Evolutionary conservation across 345 rosid genomes (phyloP).

Genomic region (Euphorbia tirucalli): DNA sequence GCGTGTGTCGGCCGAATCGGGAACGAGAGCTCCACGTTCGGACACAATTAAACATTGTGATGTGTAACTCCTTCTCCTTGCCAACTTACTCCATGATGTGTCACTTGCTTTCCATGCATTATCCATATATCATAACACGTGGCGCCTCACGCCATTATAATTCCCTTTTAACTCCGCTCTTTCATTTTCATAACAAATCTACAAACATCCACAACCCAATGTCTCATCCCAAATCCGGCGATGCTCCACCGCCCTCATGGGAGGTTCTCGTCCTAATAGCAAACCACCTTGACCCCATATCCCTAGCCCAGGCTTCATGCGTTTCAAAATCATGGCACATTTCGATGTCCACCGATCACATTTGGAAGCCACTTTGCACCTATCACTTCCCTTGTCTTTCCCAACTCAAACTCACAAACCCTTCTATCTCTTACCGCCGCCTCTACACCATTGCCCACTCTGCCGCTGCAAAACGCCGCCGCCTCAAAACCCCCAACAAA

Average conservation of each 20-base stretch:
- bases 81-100: too few relatives aligned
- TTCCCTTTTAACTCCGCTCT: too few relatives aligned
- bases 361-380: constrained; percentile 40
- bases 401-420: constrained; percentile 29
- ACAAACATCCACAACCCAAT: too few relatives aligned
- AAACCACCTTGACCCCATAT: constrained; percentile 39
- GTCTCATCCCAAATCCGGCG: background rate
- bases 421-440: constrained; percentile 31
- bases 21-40: too few relatives aligned
- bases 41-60: too few relatives aligned
- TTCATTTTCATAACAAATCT: too few relatives aligned
- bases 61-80: too few relatives aligned
- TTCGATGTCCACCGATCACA: constrained; percentile 42
- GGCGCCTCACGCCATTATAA: too few relatives aligned
- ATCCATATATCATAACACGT: too few relatives aligned
- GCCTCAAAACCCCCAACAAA: constrained; percentile 15
- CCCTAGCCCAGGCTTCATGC: constrained; percentile 45
- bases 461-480: constrained; percentile 34
- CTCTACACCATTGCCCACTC: constrained; percentile 32
- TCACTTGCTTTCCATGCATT: too few relatives aligned
- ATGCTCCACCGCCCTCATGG: constrained; percentile 29
- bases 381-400: constrained; percentile 37
- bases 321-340: constrained; percentile 40
- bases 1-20: too few relatives aligned
- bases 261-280: constrained; percentile 38